Base-by-base conservation (phyloP, 352 stramenopile species). In the Globisporangium spinosum region DNA sequence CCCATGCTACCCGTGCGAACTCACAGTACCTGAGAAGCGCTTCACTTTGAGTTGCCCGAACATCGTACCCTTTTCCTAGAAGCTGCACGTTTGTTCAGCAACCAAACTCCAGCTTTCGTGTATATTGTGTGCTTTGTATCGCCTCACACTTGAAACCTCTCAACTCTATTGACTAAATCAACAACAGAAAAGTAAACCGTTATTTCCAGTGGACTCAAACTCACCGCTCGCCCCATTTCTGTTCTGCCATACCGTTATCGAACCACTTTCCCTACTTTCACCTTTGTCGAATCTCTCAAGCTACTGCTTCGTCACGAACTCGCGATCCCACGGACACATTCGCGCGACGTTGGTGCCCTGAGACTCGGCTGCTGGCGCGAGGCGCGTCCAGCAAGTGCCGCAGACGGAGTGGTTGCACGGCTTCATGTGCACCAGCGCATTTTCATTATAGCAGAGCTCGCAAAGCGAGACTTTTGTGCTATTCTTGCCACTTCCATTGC, bases 251-350 rank as follows among this genome's bases (percentile, higher is more conserved):
- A 35, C n/a, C 10, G 12, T 27, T 40, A 32, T 5, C 23, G 23
- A 38, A 7, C 25, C 29, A 22, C 9, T 17, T 13, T 20, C 47
- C 17, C 4, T 17, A n/a, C 56, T 12, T 61, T 61, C 56, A n/a
- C 32, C 56, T 29, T 47, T 13, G 13, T 29, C 20, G 8, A 38
- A 9, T 23, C 17, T 45, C 20, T 8, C 34, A 35, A 1, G 7
- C 12, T 51, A 58, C 27, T 47, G 55, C 71, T 81, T 78, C 22
- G 74, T 76, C 29, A 87, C 83, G 9, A 71, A 32, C 35, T 87
- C 78, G 22, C 83, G 79, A 75, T 91, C 83, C 83, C 83, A 89
- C 9, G 83, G 83, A 72, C 83, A 91, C 62, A 80, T 60, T 17
- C 73, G 72, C 45, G 38, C 54, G 34, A 71, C 65, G 13, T 22